These are phyloP conservation scores for Ganoderma lucidum DNA, from an alignment of 1,284 basidiomycete species.

Conservation along the genomic window DNA sequence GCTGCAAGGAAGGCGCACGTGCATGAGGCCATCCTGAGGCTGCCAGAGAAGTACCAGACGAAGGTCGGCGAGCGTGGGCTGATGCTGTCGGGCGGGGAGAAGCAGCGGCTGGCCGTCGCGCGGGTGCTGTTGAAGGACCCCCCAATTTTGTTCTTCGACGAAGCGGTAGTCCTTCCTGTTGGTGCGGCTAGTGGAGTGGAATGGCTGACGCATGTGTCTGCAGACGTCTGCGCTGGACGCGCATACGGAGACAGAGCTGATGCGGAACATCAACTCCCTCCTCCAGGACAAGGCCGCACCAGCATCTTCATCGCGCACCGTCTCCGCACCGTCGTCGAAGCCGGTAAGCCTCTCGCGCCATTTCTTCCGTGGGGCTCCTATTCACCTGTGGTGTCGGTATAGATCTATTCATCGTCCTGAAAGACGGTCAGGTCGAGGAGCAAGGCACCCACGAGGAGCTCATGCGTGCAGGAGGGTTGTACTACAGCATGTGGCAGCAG, in stretches of 20 bases:
- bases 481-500: constrained; percentile 88
- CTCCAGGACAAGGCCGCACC: constrained; percentile 84
- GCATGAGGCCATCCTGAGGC: constrained; percentile 78
- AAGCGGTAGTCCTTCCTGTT: constrained; percentile 76
- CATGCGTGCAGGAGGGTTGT: constrained; percentile 76
- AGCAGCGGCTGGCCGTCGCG: constrained; percentile 95
- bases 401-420: constrained; percentile 92
- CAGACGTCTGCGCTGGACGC: constrained; percentile 95
- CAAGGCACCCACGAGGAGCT: constrained; percentile 93
- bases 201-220: background rate
- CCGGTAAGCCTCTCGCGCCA: constrained; percentile 57
- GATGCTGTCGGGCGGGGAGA: constrained; percentile 99
- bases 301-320: constrained; percentile 97
- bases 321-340: constrained; percentile 89
- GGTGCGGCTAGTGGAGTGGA: too few species aligned
- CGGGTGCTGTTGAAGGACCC: constrained; percentile 94
- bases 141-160: constrained; percentile 96
- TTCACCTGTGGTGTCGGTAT: background rate
- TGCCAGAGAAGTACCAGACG: constrained; percentile 90
- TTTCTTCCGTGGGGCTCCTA: background rate
- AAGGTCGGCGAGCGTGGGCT: constrained; percentile 95
- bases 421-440: constrained; percentile 86
- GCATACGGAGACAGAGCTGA: constrained; percentile 93
- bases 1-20: constrained; percentile 90
- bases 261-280: constrained; percentile 91